Evolutionary conservation across 2,329 filamentous ascomycete genomes (phyloP).

Genomic region (Aspergillus novofumigatus): DNA sequence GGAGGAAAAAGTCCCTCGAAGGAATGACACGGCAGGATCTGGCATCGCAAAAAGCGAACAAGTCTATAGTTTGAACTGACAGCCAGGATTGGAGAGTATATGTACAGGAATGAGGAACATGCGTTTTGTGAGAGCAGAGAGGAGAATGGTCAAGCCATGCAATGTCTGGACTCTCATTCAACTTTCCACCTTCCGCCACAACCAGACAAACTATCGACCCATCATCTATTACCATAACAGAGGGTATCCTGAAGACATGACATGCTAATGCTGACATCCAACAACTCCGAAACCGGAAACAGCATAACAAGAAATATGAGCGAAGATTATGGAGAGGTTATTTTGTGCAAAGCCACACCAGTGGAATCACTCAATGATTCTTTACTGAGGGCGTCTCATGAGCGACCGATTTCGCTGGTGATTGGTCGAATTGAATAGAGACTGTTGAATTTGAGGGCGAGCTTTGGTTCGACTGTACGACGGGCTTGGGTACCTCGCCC

Average conservation of each 20-base stretch:
- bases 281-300: neutral
- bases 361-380: neutral
- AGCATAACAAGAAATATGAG: neutral
- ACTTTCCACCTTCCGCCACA: neutral
- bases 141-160: neutral
- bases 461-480: constrained; percentile 5
- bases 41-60: neutral
- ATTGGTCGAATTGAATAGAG: neutral
- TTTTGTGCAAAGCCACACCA: neutral
- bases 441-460: neutral
- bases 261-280: neutral
- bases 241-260: neutral
- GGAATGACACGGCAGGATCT: neutral
- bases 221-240: neutral
- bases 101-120: neutral
- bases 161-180: neutral
- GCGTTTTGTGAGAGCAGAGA: neutral
- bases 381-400: neutral
- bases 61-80: neutral
- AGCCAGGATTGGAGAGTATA: neutral
- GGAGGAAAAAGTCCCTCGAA: constrained; percentile 33
- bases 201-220: neutral
- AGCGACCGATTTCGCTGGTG: neutral
- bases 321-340: neutral
- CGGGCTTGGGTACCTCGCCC: constrained; percentile 3